These are phyloP conservation scores for Monosporascus sp. DNA, from an alignment of 2,329 filamentous ascomycete genomes.

Conservation along the genomic window DNA sequence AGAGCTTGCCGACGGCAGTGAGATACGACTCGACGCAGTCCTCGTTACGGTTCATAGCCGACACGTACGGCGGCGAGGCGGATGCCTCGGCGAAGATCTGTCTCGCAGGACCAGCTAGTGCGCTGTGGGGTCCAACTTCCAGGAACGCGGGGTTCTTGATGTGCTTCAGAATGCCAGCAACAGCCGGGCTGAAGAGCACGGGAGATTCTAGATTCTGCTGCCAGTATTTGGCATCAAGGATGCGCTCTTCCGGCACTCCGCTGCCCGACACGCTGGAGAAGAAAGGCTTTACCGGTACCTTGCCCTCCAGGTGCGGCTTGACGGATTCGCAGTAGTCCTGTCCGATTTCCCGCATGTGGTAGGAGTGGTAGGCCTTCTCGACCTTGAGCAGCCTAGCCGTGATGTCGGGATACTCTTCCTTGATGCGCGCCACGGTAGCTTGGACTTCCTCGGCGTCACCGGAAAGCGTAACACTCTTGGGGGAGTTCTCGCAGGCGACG, in stretches of 20 bases:
- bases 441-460: slow-evolving; percentile 11
- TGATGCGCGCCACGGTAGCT: slow-evolving; percentile 15
- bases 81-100: slow-evolving; percentile 12
- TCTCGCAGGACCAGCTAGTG: slow-evolving; percentile 15
- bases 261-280: slow-evolving; percentile 15
- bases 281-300: slow-evolving; percentile 10
- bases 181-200: slow-evolving; percentile 12
- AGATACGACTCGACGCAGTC: slow-evolving; percentile 8
- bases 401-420: slow-evolving; percentile 8
- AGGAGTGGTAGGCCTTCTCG: slow-evolving; percentile 7
- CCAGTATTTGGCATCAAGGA: slow-evolving; percentile 15
- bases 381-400: slow-evolving; percentile 19
- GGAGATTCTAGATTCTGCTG: neutral
- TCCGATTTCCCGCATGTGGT: slow-evolving; percentile 17
- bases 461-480: slow-evolving; percentile 19
- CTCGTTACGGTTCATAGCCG: slow-evolving; percentile 8
- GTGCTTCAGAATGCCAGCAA: slow-evolving; percentile 7
- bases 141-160: slow-evolving; percentile 9
- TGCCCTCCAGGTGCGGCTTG: slow-evolving; percentile 2
- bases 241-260: slow-evolving; percentile 1
- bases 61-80: slow-evolving; percentile 4
- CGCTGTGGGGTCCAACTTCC: slow-evolving; percentile 19
- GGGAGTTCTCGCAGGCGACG: slow-evolving; percentile 20
- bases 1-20: slow-evolving; percentile 11
- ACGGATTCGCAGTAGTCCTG: slow-evolving; percentile 8